Conservation (phyloP, 2,329 filamentous ascomycete species). For the Phialophora tarda region DNA sequence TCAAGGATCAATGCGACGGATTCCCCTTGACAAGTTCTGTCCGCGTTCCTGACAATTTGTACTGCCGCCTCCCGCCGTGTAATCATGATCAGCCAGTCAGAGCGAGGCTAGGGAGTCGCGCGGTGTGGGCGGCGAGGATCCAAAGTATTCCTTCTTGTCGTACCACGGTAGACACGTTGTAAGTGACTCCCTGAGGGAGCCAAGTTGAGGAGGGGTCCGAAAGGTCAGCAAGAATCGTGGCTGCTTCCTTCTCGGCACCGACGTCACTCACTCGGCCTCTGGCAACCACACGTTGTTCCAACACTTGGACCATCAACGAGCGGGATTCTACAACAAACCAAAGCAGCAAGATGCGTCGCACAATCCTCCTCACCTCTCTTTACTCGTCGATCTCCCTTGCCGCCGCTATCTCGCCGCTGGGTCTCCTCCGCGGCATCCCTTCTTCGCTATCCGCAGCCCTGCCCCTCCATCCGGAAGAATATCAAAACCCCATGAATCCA, state of each 20-base stretch:
- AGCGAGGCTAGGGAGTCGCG: background rate
- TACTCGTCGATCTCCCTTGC: slow-evolving; percentile 30
- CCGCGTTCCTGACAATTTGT: background rate
- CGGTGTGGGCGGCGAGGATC: no score
- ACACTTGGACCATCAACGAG: background rate
- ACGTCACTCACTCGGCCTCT: background rate
- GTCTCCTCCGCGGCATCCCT: slow-evolving; percentile 19
- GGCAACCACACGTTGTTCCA: background rate
- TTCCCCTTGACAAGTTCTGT: background rate
- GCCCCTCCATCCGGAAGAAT: slow-evolving; percentile 8
- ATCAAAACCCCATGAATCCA: slow-evolving; percentile 33
- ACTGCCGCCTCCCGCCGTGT: background rate
- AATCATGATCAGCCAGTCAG: background rate
- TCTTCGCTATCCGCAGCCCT: background rate
- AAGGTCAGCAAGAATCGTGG: background rate
- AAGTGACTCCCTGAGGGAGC: background rate
- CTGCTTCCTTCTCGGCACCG: background rate
- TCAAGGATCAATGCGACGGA: background rate
- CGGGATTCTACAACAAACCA: background rate
- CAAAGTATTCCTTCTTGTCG: no score
- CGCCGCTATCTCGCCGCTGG: slow-evolving; percentile 23
- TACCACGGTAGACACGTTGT: background rate
- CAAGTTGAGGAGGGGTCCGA: background rate
- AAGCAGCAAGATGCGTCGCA: slow-evolving; percentile 22
- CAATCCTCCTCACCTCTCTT: slow-evolving; percentile 21